Percentiles rank a stretch among this genome's conserved stretches.
Conservation (phyloP, 2,329 filamentous ascomycete species). For the Talaromyces sp. region DNA sequence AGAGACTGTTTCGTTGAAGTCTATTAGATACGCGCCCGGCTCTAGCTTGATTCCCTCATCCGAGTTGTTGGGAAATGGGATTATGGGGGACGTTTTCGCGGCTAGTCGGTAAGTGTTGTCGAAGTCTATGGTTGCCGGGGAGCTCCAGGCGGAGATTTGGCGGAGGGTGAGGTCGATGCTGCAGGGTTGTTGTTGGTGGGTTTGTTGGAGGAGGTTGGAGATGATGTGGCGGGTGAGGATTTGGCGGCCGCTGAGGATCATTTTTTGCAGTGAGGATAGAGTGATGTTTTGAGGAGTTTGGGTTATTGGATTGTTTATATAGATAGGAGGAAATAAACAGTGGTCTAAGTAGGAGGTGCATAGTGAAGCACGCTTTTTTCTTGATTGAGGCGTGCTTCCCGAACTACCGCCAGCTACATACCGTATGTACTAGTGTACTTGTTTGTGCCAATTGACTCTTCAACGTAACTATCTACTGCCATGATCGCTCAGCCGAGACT, state of each 20-base stretch:
- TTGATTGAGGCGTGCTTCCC: neutral
- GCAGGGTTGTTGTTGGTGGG: slow-evolving; percentile 33
- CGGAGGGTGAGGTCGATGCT: slow-evolving; percentile 33
- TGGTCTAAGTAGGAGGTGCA: neutral
- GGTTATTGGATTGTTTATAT: neutral
- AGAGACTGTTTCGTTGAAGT: slow-evolving; percentile 44
- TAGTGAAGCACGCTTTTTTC: neutral
- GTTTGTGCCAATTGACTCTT: neutral
- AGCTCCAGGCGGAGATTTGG: slow-evolving; percentile 30
- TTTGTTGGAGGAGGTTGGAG: slow-evolving; percentile 22
- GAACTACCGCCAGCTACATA: too few relatives aligned
- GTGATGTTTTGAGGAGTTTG: neutral
- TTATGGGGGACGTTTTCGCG: slow-evolving; percentile 23
- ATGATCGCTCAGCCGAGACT: neutral
- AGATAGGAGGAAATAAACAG: neutral
- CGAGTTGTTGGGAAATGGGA: slow-evolving; percentile 21
- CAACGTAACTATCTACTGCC: neutral
- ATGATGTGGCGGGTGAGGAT: slow-evolving; percentile 26
- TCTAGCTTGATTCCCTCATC: slow-evolving; percentile 21
- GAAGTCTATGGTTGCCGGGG: slow-evolving; percentile 32
- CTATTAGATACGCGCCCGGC: slow-evolving; percentile 39
- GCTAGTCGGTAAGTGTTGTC: slow-evolving; percentile 31
- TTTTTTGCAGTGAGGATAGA: neutral
- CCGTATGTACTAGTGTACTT: too few relatives aligned
- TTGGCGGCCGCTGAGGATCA: slow-evolving; percentile 25